Conservation (phyloP, 106 monocot species). For the Dioscorea dumetorum region DNA sequence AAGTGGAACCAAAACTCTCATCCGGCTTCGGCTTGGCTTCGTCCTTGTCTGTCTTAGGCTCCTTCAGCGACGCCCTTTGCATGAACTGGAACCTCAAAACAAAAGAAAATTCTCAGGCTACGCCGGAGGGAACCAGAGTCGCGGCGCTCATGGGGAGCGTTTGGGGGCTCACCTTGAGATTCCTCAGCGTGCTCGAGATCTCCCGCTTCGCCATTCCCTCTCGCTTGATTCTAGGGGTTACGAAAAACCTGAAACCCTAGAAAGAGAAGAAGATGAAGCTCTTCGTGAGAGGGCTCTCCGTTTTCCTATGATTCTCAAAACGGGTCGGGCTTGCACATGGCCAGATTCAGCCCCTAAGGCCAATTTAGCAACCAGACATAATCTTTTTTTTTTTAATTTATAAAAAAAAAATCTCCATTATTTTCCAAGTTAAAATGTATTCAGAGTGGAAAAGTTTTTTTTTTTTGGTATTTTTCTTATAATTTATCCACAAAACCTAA, state of each 20-base stretch:
- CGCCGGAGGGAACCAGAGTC: not conserved
- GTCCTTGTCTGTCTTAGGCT: slow-evolving; percentile 12
- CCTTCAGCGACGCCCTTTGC: slow-evolving; percentile 33
- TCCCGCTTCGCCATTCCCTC: slow-evolving; percentile 72
- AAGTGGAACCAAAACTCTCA: slow-evolving; percentile 1
- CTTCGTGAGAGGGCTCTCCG: no score
- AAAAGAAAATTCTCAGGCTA: slow-evolving; percentile 1
- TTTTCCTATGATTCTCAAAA: no score
- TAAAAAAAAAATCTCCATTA: no score
- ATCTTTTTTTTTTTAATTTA: no score
- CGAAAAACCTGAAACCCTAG: not conserved
- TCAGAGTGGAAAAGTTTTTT: no score
- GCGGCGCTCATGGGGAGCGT: not conserved
- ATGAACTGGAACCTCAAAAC: slow-evolving; percentile 38
- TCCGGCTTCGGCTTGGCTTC: slow-evolving; percentile 1
- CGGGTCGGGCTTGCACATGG: no score
- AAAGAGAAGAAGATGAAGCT: no score
- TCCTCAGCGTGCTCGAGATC: slow-evolving; percentile 55
- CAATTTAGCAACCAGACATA: no score
- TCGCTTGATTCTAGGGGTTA: not conserved
- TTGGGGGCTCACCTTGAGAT: slow-evolving; percentile 37
- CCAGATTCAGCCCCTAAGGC: no score
- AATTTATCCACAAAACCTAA: no score
- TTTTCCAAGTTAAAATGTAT: no score
- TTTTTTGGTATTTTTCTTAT: no score